Percentiles rank a stretch among this genome's conserved stretches.
phyloP scores from a whole-genome alignment of 2,329 filamentous ascomycete genomes.

The Fusarium pininemorale region DNA sequence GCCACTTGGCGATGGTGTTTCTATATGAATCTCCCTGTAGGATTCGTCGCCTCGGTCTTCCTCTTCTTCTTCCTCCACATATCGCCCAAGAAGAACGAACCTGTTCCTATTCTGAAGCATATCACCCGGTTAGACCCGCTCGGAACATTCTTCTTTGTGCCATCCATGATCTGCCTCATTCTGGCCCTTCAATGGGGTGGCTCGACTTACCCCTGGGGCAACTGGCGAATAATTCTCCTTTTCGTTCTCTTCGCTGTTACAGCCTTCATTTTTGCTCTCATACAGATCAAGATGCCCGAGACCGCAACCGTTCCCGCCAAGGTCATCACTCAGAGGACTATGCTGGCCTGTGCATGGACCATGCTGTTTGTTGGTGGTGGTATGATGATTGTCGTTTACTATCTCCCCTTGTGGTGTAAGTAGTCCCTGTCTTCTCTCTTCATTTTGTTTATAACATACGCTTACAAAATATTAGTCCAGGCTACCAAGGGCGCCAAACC shows the following conservation, averaged over 20 bases:
- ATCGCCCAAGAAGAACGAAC: slow-evolving; percentile 45
- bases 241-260: slow-evolving; percentile 60
- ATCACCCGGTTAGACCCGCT: slow-evolving; percentile 65
- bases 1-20: slow-evolving; percentile 67
- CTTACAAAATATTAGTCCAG: slow-evolving; percentile 56
- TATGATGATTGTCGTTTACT: slow-evolving; percentile 66
- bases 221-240: slow-evolving; percentile 63
- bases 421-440: slow-evolving; percentile 10
- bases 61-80: slow-evolving; percentile 60
- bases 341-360: slow-evolving; percentile 58
- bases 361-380: slow-evolving; percentile 58
- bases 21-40: slow-evolving; percentile 67
- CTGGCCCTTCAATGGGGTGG: slow-evolving; percentile 73
- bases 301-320: slow-evolving; percentile 65
- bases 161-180: slow-evolving; percentile 66
- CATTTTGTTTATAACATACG: neutral
- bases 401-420: slow-evolving; percentile 65
- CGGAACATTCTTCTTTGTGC: slow-evolving; percentile 68
- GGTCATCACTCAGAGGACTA: slow-evolving; percentile 64
- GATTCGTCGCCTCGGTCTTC: slow-evolving; percentile 59
- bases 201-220: slow-evolving; percentile 60
- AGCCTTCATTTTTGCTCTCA: slow-evolving; percentile 56
- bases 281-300: slow-evolving; percentile 64
- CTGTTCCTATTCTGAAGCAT: slow-evolving; percentile 52
- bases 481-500: slow-evolving; percentile 62